phyloP scores from a whole-genome alignment of 495 filamentous ascomycete genomes.

The Lasiosphaeria miniovina region DNA sequence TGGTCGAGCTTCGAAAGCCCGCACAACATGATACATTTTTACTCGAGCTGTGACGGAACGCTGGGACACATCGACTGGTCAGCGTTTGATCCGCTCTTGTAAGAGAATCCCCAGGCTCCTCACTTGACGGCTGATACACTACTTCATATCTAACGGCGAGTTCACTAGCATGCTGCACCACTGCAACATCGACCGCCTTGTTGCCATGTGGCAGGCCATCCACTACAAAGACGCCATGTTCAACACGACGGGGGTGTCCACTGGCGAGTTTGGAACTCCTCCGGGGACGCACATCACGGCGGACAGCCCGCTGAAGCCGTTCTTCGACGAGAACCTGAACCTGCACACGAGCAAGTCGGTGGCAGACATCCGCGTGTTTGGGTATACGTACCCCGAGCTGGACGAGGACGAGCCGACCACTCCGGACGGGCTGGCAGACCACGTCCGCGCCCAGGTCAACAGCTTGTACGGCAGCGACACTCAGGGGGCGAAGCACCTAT shows the following conservation, averaged over 20 bases:
- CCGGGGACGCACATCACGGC: constrained; percentile 31
- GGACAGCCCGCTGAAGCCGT: constrained; percentile 44
- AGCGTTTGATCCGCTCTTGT: constrained; percentile 41
- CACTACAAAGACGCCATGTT: constrained; percentile 31
- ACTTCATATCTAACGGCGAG: neutral
- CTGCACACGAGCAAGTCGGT: constrained; percentile 43
- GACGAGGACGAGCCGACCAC: constrained; percentile 20
- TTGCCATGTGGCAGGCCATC: constrained; percentile 43
- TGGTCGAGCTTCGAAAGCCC: constrained; percentile 37
- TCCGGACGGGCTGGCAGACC: constrained; percentile 20
- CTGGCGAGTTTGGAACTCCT: constrained; percentile 33
- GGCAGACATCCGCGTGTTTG: constrained; percentile 29
- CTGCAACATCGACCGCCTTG: constrained; percentile 48
- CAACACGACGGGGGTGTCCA: constrained; percentile 15
- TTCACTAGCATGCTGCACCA: constrained; percentile 39
- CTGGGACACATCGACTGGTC: constrained; percentile 30
- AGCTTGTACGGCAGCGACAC: constrained; percentile 27
- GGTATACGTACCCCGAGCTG: constrained; percentile 48
- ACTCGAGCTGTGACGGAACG: constrained; percentile 31
- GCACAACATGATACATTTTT: constrained; percentile 34
- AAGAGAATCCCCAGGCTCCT: constrained; percentile 8
- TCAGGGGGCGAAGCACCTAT: neutral
- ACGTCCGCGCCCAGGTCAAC: constrained; percentile 31
- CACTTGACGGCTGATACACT: neutral
- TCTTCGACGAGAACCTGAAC: constrained; percentile 30